phyloP scores from a whole-genome alignment of 148 eudicot species.

The Chenopodium berlandieri region DNA sequence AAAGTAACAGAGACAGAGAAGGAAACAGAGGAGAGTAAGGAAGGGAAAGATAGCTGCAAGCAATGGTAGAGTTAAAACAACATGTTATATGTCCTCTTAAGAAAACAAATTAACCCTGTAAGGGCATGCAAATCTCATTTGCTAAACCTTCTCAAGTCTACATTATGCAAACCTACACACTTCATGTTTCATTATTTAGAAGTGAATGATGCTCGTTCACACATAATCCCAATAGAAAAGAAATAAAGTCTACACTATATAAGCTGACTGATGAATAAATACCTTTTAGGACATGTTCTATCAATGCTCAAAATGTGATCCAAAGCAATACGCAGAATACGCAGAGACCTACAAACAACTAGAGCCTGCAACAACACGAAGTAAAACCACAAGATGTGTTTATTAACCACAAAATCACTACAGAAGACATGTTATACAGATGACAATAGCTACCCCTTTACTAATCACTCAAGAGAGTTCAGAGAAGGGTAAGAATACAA shows the following conservation, averaged over 20 bases:
- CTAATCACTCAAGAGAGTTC: no score
- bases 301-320: slow-evolving; percentile 23
- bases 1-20: neutral
- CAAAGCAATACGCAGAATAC: slow-evolving; percentile 36
- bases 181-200: neutral
- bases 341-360: slow-evolving; percentile 40
- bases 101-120: neutral
- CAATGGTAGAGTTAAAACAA: neutral
- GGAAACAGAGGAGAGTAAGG: neutral
- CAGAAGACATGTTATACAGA: neutral
- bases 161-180: neutral
- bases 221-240: no score
- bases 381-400: neutral
- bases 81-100: neutral
- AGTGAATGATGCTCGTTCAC: neutral
- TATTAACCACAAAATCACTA: slow-evolving; percentile 10
- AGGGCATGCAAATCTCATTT: neutral
- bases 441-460: no score
- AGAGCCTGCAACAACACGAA: slow-evolving; percentile 36
- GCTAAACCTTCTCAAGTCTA: neutral
- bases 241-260: neutral
- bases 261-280: neutral
- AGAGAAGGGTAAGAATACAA: neutral
- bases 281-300: slow-evolving; percentile 34
- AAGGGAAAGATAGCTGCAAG: neutral